These are phyloP conservation scores for Ashbya aceris DNA, from an alignment of 1,139 yeast species.

Conservation along the genomic window DNA sequence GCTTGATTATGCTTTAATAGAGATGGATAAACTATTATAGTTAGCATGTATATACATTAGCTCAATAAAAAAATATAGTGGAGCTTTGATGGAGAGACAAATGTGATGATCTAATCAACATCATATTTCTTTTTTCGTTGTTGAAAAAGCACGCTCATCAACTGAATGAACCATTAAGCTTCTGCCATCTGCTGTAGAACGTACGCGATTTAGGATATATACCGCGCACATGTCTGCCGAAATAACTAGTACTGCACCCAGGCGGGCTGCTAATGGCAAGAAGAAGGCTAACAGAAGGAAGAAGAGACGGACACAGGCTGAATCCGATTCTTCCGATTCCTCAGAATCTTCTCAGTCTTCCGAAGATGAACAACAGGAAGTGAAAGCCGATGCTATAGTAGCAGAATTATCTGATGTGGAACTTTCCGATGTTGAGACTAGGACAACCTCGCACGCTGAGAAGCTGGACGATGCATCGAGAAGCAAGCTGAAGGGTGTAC, in stretches of 20 bases:
- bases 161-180: background rate
- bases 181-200: background rate
- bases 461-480: conserved; percentile 13
- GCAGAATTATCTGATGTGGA: conserved; percentile 20
- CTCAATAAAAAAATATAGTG: background rate
- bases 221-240: background rate
- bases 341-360: conserved; percentile 17
- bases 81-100: background rate
- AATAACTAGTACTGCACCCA: background rate
- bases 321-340: conserved; percentile 38
- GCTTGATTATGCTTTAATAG: conserved; percentile 74
- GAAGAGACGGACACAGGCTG: conserved; percentile 72
- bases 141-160: background rate
- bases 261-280: conserved; percentile 1
- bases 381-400: conserved; percentile 11
- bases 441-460: conserved; percentile 9
- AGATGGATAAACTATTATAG: conserved; percentile 46
- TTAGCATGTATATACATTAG: background rate
- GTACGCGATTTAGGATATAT: background rate
- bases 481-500: conserved; percentile 18
- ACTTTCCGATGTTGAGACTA: conserved; percentile 36
- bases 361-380: conserved; percentile 10
- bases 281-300: conserved; percentile 43
- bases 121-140: background rate
- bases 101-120: background rate